Evolutionary conservation across 768 basidiomycete species (phyloP).

Genomic region (Mycena polygramma): DNA sequence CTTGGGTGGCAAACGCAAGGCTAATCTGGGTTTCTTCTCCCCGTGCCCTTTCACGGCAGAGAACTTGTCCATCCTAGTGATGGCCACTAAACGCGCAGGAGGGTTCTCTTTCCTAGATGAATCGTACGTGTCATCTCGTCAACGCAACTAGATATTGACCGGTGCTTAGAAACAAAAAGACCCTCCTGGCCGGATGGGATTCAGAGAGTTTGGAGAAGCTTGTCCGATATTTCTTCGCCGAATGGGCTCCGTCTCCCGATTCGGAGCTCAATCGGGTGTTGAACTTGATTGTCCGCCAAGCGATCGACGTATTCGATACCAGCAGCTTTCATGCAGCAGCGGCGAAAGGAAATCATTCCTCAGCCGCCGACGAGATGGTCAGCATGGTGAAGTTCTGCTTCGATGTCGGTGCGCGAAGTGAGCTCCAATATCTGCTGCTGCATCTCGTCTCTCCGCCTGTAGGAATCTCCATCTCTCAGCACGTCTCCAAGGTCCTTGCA

Average conservation of each 20-base stretch:
- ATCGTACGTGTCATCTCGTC: neutral
- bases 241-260: neutral
- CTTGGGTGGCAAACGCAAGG: neutral
- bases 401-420: conserved; percentile 2
- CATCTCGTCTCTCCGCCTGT: conserved; percentile 4
- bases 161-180: neutral
- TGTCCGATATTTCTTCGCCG: neutral
- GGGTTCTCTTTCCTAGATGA: conserved; percentile 3
- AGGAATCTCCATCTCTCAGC: neutral
- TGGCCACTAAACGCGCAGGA: conserved; percentile 9
- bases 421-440: neutral
- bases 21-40: neutral
- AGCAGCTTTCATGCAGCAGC: neutral
- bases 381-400: conserved; percentile 11
- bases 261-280: neutral
- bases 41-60: conserved; percentile 12
- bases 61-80: conserved; percentile 1
- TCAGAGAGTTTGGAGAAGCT: neutral
- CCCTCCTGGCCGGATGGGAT: conserved; percentile 5
- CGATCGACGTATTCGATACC: conserved; percentile 16
- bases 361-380: conserved; percentile 10
- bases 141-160: neutral
- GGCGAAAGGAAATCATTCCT: neutral
- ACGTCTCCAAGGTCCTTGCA: conserved; percentile 17
- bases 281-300: neutral